A percentile compares a stretch with the other conserved stretches of the same genome.
These are phyloP conservation scores for Margaritispora aquatica DNA, from an alignment of 495 filamentous ascomycete genomes.

Conservation along the genomic window DNA sequence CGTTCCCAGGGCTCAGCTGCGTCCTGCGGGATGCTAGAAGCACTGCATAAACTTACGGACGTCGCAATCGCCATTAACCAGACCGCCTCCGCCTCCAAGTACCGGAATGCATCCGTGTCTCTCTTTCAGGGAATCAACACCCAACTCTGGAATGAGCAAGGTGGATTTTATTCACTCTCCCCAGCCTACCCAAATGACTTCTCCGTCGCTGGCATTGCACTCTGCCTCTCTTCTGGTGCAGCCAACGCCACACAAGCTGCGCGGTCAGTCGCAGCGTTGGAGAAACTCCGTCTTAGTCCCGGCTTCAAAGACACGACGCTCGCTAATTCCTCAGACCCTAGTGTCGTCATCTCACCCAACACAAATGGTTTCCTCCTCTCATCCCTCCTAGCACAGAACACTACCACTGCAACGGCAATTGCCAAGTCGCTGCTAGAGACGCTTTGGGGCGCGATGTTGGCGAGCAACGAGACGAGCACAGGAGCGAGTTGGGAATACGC, in stretches of 20 bases:
- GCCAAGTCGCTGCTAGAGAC: conserved; percentile 21
- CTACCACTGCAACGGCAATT: not conserved
- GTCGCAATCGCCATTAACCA: conserved; percentile 4
- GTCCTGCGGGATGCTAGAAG: not conserved
- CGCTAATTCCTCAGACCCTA: conserved; percentile 9
- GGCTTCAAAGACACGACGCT: conserved; percentile 16
- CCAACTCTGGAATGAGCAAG: conserved; percentile 23
- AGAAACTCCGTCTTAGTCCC: not conserved
- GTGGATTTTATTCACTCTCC: conserved; percentile 25
- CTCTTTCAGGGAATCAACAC: conserved; percentile 23
- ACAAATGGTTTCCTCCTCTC: conserved; percentile 28
- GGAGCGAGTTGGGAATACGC: conserved; percentile 36
- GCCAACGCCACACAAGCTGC: conserved; percentile 22
- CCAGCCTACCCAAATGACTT: conserved; percentile 16
- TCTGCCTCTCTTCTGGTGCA: conserved; percentile 25
- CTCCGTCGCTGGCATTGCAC: conserved; percentile 23
- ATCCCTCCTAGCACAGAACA: conserved; percentile 1
- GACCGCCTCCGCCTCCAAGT: not conserved
- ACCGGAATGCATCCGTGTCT: not conserved
- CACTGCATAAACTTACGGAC: not conserved
- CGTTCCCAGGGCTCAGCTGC: conserved; percentile 9
- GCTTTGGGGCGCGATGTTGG: conserved; percentile 31
- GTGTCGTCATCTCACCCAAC: conserved; percentile 24
- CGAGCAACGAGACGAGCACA: conserved; percentile 27
- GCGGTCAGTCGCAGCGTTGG: not conserved